Evolutionary conservation across 495 filamentous ascomycete species (phyloP).

Genomic region (Articulospora tetracladia): DNA sequence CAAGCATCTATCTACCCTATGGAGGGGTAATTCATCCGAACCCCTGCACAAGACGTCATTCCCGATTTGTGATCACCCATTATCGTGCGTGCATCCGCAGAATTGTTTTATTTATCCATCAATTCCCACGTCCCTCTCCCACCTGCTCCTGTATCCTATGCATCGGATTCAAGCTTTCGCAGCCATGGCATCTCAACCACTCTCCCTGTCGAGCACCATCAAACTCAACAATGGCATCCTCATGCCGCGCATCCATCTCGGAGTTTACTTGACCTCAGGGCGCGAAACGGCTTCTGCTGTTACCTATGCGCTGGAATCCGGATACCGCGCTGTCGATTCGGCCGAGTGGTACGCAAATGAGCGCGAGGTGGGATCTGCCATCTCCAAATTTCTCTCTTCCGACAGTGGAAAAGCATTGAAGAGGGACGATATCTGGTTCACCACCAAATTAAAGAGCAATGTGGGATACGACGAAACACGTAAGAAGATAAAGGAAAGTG

Average conservation of each 20-base stretch:
- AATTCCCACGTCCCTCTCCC: background rate
- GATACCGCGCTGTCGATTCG: conserved; percentile 57
- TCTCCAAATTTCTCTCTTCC: conserved; percentile 41
- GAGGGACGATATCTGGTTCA: conserved; percentile 62
- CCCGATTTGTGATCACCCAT: too few species aligned
- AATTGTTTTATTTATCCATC: background rate
- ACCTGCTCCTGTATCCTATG: background rate
- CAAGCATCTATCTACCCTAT: too few species aligned
- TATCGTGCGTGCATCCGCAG: too few species aligned
- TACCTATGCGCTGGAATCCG: conserved; percentile 42
- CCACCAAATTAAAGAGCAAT: conserved; percentile 60
- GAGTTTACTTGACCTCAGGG: conserved; percentile 59
- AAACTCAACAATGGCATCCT: conserved; percentile 53
- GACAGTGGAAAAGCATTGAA: conserved; percentile 32
- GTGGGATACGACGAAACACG: conserved; percentile 53
- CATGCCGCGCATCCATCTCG: conserved; percentile 64
- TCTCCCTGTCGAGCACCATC: conserved; percentile 15
- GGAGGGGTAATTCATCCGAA: too few species aligned
- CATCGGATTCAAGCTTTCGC: background rate
- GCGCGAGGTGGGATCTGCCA: conserved; percentile 53
- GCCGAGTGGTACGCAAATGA: conserved; percentile 72
- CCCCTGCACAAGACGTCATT: too few species aligned
- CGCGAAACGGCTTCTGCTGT: conserved; percentile 44
- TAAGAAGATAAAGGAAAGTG: conserved; percentile 48
- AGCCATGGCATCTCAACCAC: background rate